phyloP scores from a whole-genome alignment of 306 rosid genomes.

The Corylus americana region DNA sequence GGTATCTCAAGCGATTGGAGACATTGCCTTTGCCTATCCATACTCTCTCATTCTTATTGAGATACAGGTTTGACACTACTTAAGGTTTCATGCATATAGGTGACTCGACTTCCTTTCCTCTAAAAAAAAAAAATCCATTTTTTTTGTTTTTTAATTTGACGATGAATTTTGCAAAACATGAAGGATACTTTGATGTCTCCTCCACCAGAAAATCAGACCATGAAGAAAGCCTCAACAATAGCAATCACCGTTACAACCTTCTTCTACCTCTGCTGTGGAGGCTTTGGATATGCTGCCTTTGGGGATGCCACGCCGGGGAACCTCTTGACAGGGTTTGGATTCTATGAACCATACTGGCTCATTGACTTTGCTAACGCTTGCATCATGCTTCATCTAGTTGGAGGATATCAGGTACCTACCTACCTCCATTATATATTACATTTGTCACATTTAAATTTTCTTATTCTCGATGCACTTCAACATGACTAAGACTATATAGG shows the following conservation, averaged over 20 bases:
- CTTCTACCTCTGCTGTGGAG: conserved; percentile 71
- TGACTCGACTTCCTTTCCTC: too few species aligned
- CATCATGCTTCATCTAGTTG: conserved; percentile 75
- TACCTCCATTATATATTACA: not conserved
- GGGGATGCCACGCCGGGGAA: conserved; percentile 72
- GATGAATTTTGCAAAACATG: conserved; percentile 20
- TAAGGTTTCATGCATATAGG: not conserved
- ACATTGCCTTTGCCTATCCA: conserved; percentile 87
- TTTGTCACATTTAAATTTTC: conserved; percentile 3
- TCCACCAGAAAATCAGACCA: conserved; percentile 67
- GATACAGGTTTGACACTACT: conserved; percentile 57
- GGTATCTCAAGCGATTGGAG: conserved; percentile 81
- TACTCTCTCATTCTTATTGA: conserved; percentile 82
- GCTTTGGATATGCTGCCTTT: conserved; percentile 80
- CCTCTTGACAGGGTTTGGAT: conserved; percentile 64
- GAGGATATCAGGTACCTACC: conserved; percentile 72
- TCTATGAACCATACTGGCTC: conserved; percentile 57
- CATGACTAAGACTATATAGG: not conserved
- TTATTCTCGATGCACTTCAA: not conserved
- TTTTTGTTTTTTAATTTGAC: conserved; percentile 22
- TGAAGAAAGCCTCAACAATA: conserved; percentile 62
- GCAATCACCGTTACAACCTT: conserved; percentile 50
- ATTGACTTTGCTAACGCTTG: conserved; percentile 68
- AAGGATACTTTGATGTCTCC: conserved; percentile 90
- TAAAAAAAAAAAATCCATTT: conserved; percentile 6